phyloP scores from a whole-genome alignment of 2,329 filamentous ascomycete species.

The Scorias spongiosa region DNA sequence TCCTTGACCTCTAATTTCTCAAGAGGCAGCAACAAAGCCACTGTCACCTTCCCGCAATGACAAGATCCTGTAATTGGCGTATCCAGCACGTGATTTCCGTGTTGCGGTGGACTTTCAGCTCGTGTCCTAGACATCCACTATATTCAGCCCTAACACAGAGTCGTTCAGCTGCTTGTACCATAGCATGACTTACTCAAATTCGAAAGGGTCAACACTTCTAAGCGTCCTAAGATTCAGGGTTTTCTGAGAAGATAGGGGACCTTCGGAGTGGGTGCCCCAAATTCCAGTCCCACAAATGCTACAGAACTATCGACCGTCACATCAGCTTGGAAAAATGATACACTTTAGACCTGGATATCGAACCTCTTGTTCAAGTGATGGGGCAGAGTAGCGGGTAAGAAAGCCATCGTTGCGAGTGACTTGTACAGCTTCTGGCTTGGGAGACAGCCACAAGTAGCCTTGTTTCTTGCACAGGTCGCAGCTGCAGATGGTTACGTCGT shows the following conservation, averaged over 20 bases:
- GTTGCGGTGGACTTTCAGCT: neutral
- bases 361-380: neutral
- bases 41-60: neutral
- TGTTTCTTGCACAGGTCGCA: conserved; percentile 1
- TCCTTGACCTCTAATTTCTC: conserved; percentile 1
- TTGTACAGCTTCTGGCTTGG: neutral
- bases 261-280: neutral
- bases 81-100: neutral
- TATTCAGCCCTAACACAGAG: neutral
- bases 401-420: neutral
- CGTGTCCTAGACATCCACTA: neutral
- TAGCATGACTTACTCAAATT: neutral
- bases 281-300: neutral
- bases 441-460: conserved; percentile 1
- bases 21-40: neutral
- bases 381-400: neutral
- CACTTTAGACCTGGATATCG: too few species aligned
- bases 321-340: neutral
- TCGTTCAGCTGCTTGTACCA: neutral
- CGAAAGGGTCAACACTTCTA: conserved; percentile 1
- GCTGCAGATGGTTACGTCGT: neutral
- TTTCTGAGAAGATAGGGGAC: neutral
- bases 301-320: neutral
- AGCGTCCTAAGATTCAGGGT: conserved; percentile 1
- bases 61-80: neutral